These are phyloP conservation scores for Hibiscus tridactylites DNA, from an alignment of 345 rosid genomes.

Conservation along the genomic window DNA sequence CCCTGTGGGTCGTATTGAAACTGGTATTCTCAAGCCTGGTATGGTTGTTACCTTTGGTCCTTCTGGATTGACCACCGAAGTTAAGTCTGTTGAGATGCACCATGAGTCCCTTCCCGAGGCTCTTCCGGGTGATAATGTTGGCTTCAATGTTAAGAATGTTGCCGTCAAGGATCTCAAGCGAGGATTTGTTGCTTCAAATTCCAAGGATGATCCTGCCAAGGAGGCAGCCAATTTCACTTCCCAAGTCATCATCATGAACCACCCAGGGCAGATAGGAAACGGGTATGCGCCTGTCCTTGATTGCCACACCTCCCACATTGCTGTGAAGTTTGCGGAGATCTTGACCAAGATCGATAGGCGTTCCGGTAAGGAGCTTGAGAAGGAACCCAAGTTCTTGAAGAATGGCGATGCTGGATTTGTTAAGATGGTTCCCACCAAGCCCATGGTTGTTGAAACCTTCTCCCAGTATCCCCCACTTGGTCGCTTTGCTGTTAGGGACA, in stretches of 20 bases:
- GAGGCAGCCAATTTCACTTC: slow-evolving; percentile 1
- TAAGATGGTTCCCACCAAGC: slow-evolving; percentile 81
- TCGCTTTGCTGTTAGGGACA: slow-evolving; percentile 79
- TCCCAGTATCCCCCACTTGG: slow-evolving; percentile 74
- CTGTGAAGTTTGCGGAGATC: slow-evolving; percentile 60
- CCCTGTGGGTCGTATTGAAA: slow-evolving; percentile 70
- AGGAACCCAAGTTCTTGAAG: slow-evolving; percentile 78
- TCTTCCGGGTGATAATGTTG: slow-evolving; percentile 2
- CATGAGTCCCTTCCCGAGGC: slow-evolving; percentile 50
- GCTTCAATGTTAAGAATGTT: slow-evolving; percentile 1
- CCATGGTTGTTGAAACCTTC: slow-evolving; percentile 89
- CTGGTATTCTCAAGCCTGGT: slow-evolving; percentile 67
- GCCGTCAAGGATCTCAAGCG: slow-evolving; percentile 1
- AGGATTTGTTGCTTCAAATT: background rate
- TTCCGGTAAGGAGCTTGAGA: slow-evolving; percentile 69
- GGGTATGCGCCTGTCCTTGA: slow-evolving; percentile 57
- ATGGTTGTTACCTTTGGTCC: slow-evolving; percentile 75
- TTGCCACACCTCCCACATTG: slow-evolving; percentile 80
- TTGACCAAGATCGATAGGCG: slow-evolving; percentile 66
- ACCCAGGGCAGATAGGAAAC: background rate
- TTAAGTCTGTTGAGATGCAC: slow-evolving; percentile 88
- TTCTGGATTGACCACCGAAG: slow-evolving; percentile 66
- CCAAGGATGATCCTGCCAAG: slow-evolving; percentile 5
- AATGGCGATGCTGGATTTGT: slow-evolving; percentile 71
- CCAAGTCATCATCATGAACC: slow-evolving; percentile 5